Percentiles rank a stretch among this genome's conserved stretches.
Conservation (phyloP, 2,329 filamentous ascomycete genomes). For the Decorospora gaudefroyi region DNA sequence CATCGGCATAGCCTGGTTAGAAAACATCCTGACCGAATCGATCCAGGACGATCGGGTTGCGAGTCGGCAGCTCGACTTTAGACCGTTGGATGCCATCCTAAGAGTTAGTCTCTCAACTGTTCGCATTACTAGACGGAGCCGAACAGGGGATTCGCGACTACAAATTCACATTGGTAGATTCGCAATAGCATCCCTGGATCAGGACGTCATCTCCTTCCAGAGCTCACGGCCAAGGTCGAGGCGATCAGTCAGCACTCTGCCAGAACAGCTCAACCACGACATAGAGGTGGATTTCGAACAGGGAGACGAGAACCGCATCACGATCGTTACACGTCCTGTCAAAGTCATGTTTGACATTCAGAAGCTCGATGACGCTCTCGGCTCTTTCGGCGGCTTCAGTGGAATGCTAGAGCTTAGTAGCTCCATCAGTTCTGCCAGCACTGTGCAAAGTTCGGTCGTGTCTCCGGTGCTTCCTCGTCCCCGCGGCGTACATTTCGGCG, state of each 20-base stretch:
- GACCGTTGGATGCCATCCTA: slow-evolving; percentile 38
- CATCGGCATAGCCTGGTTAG: slow-evolving; percentile 40
- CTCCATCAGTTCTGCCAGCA: slow-evolving; percentile 77
- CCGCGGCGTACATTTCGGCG: slow-evolving; percentile 63
- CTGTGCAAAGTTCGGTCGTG: slow-evolving; percentile 47
- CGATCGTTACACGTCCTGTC: slow-evolving; percentile 76
- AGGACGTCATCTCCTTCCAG: slow-evolving; percentile 59
- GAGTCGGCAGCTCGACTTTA: slow-evolving; percentile 24
- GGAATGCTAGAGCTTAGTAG: slow-evolving; percentile 86
- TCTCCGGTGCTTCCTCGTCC: slow-evolving; percentile 40
- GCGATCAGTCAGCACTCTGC: slow-evolving; percentile 25
- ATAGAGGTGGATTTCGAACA: slow-evolving; percentile 43
- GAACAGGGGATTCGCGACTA: slow-evolving; percentile 17
- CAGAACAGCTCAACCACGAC: slow-evolving; percentile 37
- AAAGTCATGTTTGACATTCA: slow-evolving; percentile 77
- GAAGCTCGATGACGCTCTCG: slow-evolving; percentile 81
- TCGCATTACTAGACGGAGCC: slow-evolving; percentile 29
- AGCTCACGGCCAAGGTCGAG: slow-evolving; percentile 30
- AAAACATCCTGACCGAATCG: slow-evolving; percentile 36
- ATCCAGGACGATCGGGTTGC: slow-evolving; percentile 10
- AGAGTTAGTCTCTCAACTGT: slow-evolving; percentile 30
- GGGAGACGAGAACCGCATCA: slow-evolving; percentile 50
- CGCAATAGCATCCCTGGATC: slow-evolving; percentile 53
- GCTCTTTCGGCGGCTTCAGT: slow-evolving; percentile 88
- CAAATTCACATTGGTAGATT: slow-evolving; percentile 51